Conservation (phyloP, 2,329 filamentous ascomycete species). For the Penicillium sp. region DNA sequence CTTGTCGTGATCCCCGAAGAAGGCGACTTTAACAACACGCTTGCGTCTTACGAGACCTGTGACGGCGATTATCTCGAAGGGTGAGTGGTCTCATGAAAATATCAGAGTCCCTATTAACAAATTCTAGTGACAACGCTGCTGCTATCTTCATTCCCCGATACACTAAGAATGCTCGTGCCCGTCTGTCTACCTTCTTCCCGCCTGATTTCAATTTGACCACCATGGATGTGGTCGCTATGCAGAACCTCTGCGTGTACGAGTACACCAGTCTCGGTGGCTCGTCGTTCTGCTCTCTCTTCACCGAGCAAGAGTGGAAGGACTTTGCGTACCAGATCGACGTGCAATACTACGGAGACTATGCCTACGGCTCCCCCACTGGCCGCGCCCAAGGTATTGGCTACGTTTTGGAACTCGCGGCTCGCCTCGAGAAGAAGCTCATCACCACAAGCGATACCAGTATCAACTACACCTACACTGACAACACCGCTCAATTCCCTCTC, state of each 20-base stretch:
- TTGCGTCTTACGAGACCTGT: slow-evolving; percentile 56
- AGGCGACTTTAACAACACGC: slow-evolving; percentile 54
- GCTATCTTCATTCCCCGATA: slow-evolving; percentile 49
- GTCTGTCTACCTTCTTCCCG: slow-evolving; percentile 52
- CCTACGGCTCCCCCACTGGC: slow-evolving; percentile 52
- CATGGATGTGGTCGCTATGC: slow-evolving; percentile 55
- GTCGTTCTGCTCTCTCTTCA: slow-evolving; percentile 57
- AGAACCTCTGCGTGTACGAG: slow-evolving; percentile 59
- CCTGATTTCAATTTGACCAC: slow-evolving; percentile 50
- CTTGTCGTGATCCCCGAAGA: slow-evolving; percentile 55
- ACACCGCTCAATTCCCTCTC: slow-evolving; percentile 50
- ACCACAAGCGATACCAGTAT: slow-evolving; percentile 51
- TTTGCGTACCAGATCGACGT: slow-evolving; percentile 58
- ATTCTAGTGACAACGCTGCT: slow-evolving; percentile 27
- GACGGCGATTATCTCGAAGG: slow-evolving; percentile 36
- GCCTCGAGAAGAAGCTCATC: slow-evolving; percentile 51
- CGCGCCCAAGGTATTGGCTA: slow-evolving; percentile 57
- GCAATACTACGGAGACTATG: slow-evolving; percentile 51
- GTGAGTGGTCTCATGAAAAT: slow-evolving; percentile 5
- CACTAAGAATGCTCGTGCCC: slow-evolving; percentile 46
- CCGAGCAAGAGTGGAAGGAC: slow-evolving; percentile 56
- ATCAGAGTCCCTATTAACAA: not conserved
- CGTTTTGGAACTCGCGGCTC: slow-evolving; percentile 53
- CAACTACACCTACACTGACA: slow-evolving; percentile 52
- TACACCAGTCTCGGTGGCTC: slow-evolving; percentile 51